phyloP scores from a whole-genome alignment of 495 filamentous ascomycete species.

The Astrothelium macrocarpum region DNA sequence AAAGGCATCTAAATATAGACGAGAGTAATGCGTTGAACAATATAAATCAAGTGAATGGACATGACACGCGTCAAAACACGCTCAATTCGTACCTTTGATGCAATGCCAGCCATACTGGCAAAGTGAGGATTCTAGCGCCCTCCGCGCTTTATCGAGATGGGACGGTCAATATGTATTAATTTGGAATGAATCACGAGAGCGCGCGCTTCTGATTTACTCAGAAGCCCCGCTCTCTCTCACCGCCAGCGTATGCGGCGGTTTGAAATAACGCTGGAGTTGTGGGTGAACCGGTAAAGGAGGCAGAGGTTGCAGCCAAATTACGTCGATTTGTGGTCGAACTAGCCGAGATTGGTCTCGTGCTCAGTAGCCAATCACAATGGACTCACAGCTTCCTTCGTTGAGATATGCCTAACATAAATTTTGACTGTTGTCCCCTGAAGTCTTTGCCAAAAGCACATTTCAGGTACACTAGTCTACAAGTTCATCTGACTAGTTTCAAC shows the following conservation, averaged over 20 bases:
- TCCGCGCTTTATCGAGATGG: constrained; percentile 17
- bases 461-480: too few relatives aligned
- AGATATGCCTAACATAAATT: background rate
- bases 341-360: constrained; percentile 9
- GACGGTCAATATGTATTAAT: background rate
- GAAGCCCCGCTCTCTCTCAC: background rate
- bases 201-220: constrained; percentile 4
- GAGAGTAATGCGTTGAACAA: constrained; percentile 8
- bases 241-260: background rate
- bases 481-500: too few relatives aligned
- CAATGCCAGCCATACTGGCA: constrained; percentile 28
- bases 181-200: background rate
- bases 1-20: background rate
- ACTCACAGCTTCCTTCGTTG: background rate
- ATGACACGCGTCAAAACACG: background rate
- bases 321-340: constrained; percentile 12
- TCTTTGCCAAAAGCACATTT: too few relatives aligned
- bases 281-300: constrained; percentile 2
- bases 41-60: constrained; percentile 19
- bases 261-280: background rate
- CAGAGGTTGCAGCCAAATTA: constrained; percentile 11
- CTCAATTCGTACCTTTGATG: constrained; percentile 29
- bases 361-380: background rate
- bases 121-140: constrained; percentile 26
- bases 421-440: background rate